Evolutionary conservation across 768 basidiomycete genomes (phyloP).

Genomic region (Suillus spraguei): DNA sequence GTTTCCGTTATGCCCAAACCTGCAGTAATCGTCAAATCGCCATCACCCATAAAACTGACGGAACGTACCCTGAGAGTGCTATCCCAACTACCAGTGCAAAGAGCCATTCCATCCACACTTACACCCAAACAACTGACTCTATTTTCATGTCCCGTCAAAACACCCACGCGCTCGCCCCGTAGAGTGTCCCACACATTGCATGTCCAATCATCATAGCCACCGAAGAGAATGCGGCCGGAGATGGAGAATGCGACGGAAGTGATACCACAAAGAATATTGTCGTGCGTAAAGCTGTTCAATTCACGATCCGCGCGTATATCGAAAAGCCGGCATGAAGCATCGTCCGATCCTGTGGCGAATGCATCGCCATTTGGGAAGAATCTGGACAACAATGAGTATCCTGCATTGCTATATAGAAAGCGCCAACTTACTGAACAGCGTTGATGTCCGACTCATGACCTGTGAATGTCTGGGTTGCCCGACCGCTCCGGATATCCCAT

Average conservation of each 20-base stretch:
- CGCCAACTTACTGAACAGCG: conserved; percentile 84
- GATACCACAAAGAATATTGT: conserved; percentile 98
- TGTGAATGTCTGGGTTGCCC: conserved; percentile 97
- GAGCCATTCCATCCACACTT: conserved; percentile 94
- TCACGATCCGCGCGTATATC: conserved; percentile 98
- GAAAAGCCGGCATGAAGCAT: conserved; percentile 97
- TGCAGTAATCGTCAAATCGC: conserved; percentile 32
- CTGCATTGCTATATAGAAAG: conserved; percentile 10
- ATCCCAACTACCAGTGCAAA: conserved; percentile 99
- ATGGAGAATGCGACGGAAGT: conserved; percentile 99
- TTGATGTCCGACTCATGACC: conserved; percentile 99
- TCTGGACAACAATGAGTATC: conserved; percentile 42
- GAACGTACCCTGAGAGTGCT: conserved; percentile 86
- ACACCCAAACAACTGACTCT: conserved; percentile 96
- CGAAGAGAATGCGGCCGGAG: conserved; percentile 95
- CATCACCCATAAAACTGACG: conserved; percentile 9
- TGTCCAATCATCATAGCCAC: conserved; percentile 99
- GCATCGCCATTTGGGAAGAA: conserved; percentile 99
- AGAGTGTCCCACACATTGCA: conserved; percentile 99
- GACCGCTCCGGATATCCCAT: conserved; percentile 98
- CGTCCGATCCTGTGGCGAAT: conserved; percentile 98
- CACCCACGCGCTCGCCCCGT: conserved; percentile 97
- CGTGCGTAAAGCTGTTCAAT: conserved; percentile 95
- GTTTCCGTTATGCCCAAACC: conserved; percentile 80
- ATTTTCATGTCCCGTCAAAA: conserved; percentile 97